Conservation (phyloP, 768 basidiomycete genomes). For the Kwoniella newhampshirensis region DNA sequence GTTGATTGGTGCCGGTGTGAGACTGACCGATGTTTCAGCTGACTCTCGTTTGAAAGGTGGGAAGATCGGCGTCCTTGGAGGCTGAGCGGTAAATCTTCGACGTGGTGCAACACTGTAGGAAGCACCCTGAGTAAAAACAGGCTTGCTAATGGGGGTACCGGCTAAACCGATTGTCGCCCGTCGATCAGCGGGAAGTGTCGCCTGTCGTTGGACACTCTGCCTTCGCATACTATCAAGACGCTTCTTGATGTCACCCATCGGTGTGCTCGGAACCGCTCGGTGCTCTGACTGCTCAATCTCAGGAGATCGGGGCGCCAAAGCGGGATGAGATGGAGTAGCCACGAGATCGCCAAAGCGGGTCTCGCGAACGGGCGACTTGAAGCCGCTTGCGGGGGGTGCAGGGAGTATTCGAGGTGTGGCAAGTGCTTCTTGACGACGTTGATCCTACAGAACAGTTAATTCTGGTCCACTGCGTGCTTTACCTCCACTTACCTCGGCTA, state of each 20-base stretch:
- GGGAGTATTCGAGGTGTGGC: conserved; percentile 48
- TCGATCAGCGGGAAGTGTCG: conserved; percentile 12
- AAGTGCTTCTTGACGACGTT: conserved; percentile 34
- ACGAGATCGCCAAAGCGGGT: conserved; percentile 16
- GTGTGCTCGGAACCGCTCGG: conserved; percentile 5
- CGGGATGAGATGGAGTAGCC: conserved; percentile 27
- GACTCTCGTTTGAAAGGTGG: conserved; percentile 4
- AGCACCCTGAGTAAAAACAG: background rate
- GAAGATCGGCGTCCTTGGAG: conserved; percentile 19
- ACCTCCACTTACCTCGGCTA: conserved; percentile 16
- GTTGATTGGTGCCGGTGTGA: background rate
- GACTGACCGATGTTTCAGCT: background rate
- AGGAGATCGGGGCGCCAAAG: conserved; percentile 22
- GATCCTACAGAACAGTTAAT: conserved; percentile 15
- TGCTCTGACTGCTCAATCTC: background rate
- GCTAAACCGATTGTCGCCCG: conserved; percentile 46
- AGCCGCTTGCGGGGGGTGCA: conserved; percentile 34
- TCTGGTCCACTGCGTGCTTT: conserved; percentile 1
- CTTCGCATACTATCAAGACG: conserved; percentile 33
- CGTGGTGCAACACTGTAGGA: conserved; percentile 23
- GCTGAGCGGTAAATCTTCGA: background rate
- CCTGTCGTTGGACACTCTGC: conserved; percentile 28
- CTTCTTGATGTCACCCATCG: conserved; percentile 29
- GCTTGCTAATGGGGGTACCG: conserved; percentile 29
- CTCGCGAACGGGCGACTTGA: conserved; percentile 33